Evolutionary conservation across 345 rosid species (phyloP).

Genomic region (Populus euphratica): DNA sequence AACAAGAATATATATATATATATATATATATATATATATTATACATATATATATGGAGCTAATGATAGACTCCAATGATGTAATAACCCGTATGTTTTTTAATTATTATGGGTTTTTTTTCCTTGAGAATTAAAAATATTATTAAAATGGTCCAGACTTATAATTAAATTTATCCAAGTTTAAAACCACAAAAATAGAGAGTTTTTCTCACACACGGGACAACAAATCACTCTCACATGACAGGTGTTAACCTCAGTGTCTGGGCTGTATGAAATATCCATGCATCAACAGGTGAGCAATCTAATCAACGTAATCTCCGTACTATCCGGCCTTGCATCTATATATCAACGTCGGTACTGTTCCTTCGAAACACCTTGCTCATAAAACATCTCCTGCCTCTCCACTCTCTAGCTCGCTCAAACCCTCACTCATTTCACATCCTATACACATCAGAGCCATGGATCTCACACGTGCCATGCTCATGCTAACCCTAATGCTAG

Average conservation of each 20-base stretch:
- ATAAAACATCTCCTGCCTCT: not conserved
- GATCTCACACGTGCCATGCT: slow-evolving; percentile 38
- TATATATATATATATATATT: too few relatives aligned
- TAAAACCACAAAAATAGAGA: too few relatives aligned
- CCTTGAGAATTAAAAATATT: too few relatives aligned
- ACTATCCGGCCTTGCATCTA: slow-evolving; percentile 4
- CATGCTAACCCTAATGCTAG: slow-evolving; percentile 13
- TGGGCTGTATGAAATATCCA: slow-evolving; percentile 12
- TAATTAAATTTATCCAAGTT: too few relatives aligned
- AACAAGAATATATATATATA: too few relatives aligned
- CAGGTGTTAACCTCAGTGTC: slow-evolving; percentile 12
- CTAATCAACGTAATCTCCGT: not conserved
- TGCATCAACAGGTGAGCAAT: not conserved
- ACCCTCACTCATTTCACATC: not conserved
- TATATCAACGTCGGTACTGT: slow-evolving; percentile 18
- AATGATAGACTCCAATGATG: too few relatives aligned
- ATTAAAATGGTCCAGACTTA: too few relatives aligned
- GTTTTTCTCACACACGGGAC: too few relatives aligned
- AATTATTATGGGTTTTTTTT: too few relatives aligned
- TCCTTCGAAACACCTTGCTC: not conserved
- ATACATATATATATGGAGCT: too few relatives aligned
- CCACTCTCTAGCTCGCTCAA: not conserved
- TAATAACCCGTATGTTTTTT: too few relatives aligned
- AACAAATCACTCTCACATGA: not conserved
- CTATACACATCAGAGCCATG: slow-evolving; percentile 20